Conservation (phyloP, 495 filamentous ascomycete species). For the Pseudomonodictys pantanalensis region DNA sequence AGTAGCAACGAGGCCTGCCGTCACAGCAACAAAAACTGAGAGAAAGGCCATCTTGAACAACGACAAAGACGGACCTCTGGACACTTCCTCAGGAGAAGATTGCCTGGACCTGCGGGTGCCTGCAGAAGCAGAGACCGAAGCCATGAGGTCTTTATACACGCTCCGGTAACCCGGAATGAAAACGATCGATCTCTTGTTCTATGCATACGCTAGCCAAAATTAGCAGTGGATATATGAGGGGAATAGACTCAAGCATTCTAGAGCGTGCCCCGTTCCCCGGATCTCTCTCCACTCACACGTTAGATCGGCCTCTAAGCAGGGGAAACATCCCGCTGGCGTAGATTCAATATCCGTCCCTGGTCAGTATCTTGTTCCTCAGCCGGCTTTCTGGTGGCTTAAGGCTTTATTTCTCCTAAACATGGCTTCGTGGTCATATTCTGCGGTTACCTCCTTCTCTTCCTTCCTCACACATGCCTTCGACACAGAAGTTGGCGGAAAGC, state of each 20-base stretch:
- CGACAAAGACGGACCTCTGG: neutral
- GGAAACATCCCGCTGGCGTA: neutral
- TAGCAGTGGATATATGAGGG: slow-evolving; percentile 1
- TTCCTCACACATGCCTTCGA: too few relatives aligned
- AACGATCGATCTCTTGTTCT: neutral
- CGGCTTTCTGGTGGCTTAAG: too few relatives aligned
- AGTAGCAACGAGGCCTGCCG: neutral
- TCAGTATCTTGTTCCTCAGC: too few relatives aligned
- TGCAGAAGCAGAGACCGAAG: neutral
- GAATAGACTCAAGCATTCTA: slow-evolving; percentile 16
- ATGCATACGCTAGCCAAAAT: neutral
- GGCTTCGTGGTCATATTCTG: too few relatives aligned
- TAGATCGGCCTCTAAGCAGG: slow-evolving; percentile 15
- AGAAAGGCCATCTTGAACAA: slow-evolving; percentile 5
- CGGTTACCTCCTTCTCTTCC: too few relatives aligned
- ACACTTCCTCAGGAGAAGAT: neutral
- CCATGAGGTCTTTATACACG: slow-evolving; percentile 2
- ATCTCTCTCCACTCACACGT: neutral
- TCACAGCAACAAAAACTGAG: slow-evolving; percentile 10
- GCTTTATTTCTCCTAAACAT: too few relatives aligned
- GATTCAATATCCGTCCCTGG: neutral
- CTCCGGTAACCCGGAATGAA: slow-evolving; percentile 18
- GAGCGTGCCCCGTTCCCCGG: slow-evolving; percentile 5
- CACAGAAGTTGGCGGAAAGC: too few relatives aligned
- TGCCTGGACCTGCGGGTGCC: neutral